Evolutionary conservation across 495 filamentous ascomycete species (phyloP), one percentile per base, ranked within the genome.

Genomic region (Saxophila tyrrhenica): DNA sequence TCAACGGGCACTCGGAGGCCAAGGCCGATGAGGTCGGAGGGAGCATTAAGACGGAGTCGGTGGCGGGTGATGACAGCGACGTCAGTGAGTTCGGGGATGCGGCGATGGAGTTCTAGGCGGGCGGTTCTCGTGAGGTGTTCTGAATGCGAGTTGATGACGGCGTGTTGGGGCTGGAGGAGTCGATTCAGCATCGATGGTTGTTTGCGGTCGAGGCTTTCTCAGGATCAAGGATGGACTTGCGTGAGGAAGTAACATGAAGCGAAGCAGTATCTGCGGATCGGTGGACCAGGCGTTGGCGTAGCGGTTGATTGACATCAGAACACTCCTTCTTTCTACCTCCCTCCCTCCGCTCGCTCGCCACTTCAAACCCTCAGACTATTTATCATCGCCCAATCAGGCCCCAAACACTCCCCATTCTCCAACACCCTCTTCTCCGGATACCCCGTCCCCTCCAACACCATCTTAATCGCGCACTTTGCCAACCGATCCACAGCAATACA

Each of bases 351-450:
- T 35, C 13, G 13, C 29, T 13, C 29, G 13, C 29, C 29, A 35
- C 29, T 41, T 58, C 50, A 58, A 13, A 58, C 15, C 1, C 39
- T 49, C 32, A 60, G 35, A 16, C 32, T 48, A 39, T 62, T 62
- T 24, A 62, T 42, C 50, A 46, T 46, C 13, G 51, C 51, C 59
- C 59, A 62, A 29, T 55, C 59, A 35, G 51, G 45, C 19, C 59
- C 59, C 47, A 62, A 25, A 39, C 50, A 54, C 10, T 62, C 59
- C 39, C 50, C 51, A 29, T 62, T 62, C 55, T 62, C 59, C 55
- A 62, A 23, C 22, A 58, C 57, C 48, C 47, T 53, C 55, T 58
- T 62, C 25, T 55, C 52, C 43, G 32, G 24, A 23, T 49, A 41
- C 9, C 59, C 59, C 2, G 55, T 58, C 2, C 59, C 59, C 35